A percentile compares a stretch with the other conserved stretches of the same genome.
phyloP scores from a whole-genome alignment of 2,329 filamentous ascomycete species.

The Rasamsonia emersonii region DNA sequence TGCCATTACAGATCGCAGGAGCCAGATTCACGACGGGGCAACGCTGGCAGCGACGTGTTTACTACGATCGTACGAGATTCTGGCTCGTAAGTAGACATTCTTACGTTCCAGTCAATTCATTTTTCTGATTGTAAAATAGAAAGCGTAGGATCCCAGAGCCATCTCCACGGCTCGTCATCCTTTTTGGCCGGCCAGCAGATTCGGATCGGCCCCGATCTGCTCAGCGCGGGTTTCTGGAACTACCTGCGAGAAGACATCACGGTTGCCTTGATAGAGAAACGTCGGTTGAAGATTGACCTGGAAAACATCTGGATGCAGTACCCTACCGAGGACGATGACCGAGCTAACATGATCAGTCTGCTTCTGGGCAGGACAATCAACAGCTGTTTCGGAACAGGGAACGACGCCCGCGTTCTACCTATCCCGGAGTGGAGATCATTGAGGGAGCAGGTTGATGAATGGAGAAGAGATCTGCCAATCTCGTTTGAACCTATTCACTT shows the following conservation, averaged over 20 bases:
- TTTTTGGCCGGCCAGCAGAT: slow-evolving; percentile 26
- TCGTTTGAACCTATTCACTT: slow-evolving; percentile 21
- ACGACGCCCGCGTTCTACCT: slow-evolving; percentile 3
- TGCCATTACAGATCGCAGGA: slow-evolving; percentile 23
- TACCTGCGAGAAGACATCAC: slow-evolving; percentile 47
- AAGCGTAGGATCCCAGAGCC: slow-evolving; percentile 35
- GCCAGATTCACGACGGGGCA: slow-evolving; percentile 27
- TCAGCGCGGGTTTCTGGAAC: slow-evolving; percentile 43
- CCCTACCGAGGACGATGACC: slow-evolving; percentile 19
- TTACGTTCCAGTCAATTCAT: background rate
- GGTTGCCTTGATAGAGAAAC: slow-evolving; percentile 40
- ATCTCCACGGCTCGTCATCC: slow-evolving; percentile 41
- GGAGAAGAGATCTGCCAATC: slow-evolving; percentile 24
- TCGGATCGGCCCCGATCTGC: slow-evolving; percentile 18
- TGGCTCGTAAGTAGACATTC: slow-evolving; percentile 26
- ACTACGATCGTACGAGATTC: slow-evolving; percentile 42
- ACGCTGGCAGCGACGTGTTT: slow-evolving; percentile 42
- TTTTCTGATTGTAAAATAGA: slow-evolving; percentile 13
- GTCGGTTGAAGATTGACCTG: slow-evolving; percentile 34
- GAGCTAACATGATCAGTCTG: slow-evolving; percentile 35
- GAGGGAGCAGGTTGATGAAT: slow-evolving; percentile 17
- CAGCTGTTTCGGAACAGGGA: slow-evolving; percentile 22
- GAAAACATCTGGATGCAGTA: slow-evolving; percentile 14
- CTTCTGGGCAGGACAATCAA: slow-evolving; percentile 40
- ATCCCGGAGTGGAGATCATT: slow-evolving; percentile 10